A percentile compares a stretch with the other conserved stretches of the same genome.
These are phyloP conservation scores for Thalassiosira profunda DNA, from an alignment of 108 stramenopile genomes.

Conservation along the genomic window DNA sequence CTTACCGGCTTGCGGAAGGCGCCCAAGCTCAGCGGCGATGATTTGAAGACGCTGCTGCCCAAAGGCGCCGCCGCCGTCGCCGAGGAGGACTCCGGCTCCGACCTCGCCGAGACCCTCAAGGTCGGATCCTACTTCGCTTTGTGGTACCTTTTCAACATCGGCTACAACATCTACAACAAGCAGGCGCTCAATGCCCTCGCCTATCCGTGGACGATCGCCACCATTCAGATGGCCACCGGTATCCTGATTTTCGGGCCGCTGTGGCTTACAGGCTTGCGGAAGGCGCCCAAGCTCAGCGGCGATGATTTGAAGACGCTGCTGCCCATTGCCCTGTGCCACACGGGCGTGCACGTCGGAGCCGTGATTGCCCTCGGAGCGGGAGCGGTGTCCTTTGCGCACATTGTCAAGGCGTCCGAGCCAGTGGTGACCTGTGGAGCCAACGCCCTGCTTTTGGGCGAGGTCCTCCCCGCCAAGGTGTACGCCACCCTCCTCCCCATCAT, in stretches of 20 bases:
- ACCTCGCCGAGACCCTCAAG: conserved; percentile 77
- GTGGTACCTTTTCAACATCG: conserved; percentile 99
- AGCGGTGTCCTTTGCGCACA: conserved; percentile 99
- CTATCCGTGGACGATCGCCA: conserved; percentile 96
- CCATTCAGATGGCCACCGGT: conserved; percentile 96
- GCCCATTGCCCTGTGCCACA: conserved; percentile 97
- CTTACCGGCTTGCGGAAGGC: conserved; percentile 85
- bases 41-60: conserved; percentile 92
- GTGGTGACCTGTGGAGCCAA: conserved; percentile 96
- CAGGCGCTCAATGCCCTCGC: conserved; percentile 93
- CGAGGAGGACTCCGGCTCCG: conserved; percentile 37
- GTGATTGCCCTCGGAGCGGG: conserved; percentile 98
- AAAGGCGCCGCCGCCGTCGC: conserved; percentile 62
- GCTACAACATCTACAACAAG: conserved; percentile 99
- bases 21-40: conserved; percentile 85
- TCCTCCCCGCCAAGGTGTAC: conserved; percentile 90
- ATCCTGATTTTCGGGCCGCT: conserved; percentile 90
- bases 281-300: conserved; percentile 89
- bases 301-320: conserved; percentile 92
- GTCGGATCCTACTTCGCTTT: conserved; percentile 93
- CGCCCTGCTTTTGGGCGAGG: conserved; percentile 88
- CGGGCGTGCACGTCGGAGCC: conserved; percentile 96
- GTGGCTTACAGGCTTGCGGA: conserved; percentile 89
- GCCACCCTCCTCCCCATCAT: conserved; percentile 96
- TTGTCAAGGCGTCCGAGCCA: conserved; percentile 99